Evolutionary conservation across 495 filamentous ascomycete genomes (phyloP).

Genomic region (Penicillium psychrofluorescens): DNA sequence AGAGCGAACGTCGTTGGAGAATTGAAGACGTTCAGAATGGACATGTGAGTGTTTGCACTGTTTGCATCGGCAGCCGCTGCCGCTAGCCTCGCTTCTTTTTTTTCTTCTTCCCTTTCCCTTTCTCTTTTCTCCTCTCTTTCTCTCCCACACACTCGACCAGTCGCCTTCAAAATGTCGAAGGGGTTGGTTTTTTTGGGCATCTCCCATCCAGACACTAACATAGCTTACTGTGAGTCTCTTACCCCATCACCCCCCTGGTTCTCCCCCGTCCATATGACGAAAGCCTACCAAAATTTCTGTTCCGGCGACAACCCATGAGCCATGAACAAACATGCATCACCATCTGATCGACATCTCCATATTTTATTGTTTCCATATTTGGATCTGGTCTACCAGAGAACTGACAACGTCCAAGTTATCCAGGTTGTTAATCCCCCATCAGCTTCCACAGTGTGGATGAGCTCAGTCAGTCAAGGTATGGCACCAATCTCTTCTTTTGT

Average conservation of each 20-base stretch:
- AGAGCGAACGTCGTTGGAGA: constrained; percentile 6
- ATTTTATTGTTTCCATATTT: constrained; percentile 11
- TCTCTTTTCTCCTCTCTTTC: constrained; percentile 15
- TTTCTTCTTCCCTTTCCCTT: constrained; percentile 12
- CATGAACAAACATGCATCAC: constrained; percentile 99
- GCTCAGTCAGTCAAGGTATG: constrained; percentile 9
- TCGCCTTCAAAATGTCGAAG: constrained; percentile 17
- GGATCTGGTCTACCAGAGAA: constrained; percentile 1
- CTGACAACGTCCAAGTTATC: constrained; percentile 11
- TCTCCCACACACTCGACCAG: constrained; percentile 19
- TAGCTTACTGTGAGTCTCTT: constrained; percentile 18
- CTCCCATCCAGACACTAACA: no score
- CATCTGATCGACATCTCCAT: constrained; percentile 66
- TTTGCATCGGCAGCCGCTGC: constrained; percentile 17
- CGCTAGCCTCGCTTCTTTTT: constrained; percentile 14
- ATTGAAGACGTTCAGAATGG: constrained; percentile 21
- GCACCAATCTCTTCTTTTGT: constrained; percentile 7
- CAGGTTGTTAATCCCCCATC: no score
- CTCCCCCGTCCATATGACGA: constrained; percentile 50
- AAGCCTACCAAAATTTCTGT: constrained; percentile 50
- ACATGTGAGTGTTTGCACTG: constrained; percentile 39
- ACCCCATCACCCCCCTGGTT: neutral
- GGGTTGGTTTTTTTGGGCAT: neutral
- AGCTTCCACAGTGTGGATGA: no score
- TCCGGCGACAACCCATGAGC: constrained; percentile 80